These are phyloP conservation scores for Pseudozyma flocculosa DNA, from an alignment of 1,284 basidiomycete genomes.

Conservation along the genomic window DNA sequence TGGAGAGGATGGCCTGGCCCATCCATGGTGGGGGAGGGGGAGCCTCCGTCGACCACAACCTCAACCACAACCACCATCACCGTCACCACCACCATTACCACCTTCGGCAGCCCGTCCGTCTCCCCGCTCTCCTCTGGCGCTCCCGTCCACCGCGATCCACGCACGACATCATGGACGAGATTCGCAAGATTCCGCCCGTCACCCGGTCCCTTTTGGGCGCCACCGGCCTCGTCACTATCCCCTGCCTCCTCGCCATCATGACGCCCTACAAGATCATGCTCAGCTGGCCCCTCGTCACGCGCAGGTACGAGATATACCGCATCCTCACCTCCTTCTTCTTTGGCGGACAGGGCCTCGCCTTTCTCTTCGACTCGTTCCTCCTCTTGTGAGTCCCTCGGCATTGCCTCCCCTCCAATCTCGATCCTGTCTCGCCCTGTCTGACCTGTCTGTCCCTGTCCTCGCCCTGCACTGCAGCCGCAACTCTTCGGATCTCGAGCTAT, in stretches of 20 bases:
- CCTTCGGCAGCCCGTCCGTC: not conserved
- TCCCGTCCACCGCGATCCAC: no score
- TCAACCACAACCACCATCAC: no score
- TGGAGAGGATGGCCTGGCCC: no score
- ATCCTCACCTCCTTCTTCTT: constrained; percentile 75
- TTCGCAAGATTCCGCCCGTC: constrained; percentile 75
- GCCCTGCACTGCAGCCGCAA: constrained; percentile 13
- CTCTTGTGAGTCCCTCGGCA: constrained; percentile 19
- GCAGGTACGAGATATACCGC: constrained; percentile 69
- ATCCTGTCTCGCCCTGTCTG: no score
- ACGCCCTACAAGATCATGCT: constrained; percentile 67
- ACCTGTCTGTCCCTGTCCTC: not conserved
- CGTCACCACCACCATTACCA: no score
- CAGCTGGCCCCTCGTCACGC: constrained; percentile 62
- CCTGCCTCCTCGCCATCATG: constrained; percentile 67
- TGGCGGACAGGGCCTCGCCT: constrained; percentile 60
- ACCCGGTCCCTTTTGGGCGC: constrained; percentile 72
- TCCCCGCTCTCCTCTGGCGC: constrained; percentile 1
- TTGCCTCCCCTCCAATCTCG: not conserved
- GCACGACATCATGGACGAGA: constrained; percentile 23
- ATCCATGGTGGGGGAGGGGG: no score
- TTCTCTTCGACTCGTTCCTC: constrained; percentile 49
- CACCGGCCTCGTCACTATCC: constrained; percentile 67
- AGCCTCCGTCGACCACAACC: no score
- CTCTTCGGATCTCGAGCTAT: constrained; percentile 42